Evolutionary conservation across 805 yeast genomes (phyloP).

Genomic region (Lipomyces lipofer): DNA sequence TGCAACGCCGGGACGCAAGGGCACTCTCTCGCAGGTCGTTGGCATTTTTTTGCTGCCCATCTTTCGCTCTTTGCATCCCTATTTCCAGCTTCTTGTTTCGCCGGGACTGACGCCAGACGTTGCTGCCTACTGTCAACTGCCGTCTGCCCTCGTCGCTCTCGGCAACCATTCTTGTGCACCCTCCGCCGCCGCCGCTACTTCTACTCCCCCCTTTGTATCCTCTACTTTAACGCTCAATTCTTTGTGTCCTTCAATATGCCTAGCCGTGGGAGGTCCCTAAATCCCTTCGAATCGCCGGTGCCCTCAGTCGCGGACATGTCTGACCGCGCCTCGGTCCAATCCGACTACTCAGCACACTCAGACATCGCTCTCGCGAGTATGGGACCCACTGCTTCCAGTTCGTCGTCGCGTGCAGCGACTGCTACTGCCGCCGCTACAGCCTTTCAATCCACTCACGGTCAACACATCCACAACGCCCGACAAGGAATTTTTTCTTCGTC

Average conservation of each 20-base stretch:
- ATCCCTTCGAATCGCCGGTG: slow-evolving; percentile 30
- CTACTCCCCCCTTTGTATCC: no score
- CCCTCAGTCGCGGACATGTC: slow-evolving; percentile 14
- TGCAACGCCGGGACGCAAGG: no score
- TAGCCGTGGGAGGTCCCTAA: slow-evolving; percentile 8
- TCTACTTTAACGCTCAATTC: no score
- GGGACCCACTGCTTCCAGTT: neutral
- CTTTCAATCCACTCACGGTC: slow-evolving; percentile 14
- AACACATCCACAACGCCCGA: slow-evolving; percentile 29
- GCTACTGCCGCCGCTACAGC: slow-evolving; percentile 16
- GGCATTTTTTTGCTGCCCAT: no score
- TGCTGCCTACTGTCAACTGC: no score
- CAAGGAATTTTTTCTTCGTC: slow-evolving; percentile 25
- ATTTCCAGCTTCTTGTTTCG: no score
- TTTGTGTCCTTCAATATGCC: no score
- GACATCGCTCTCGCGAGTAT: slow-evolving; percentile 17
- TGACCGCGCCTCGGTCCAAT: slow-evolving; percentile 21
- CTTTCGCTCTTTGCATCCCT: no score
- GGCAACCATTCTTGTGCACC: no score
- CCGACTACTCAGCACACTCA: slow-evolving; percentile 24
- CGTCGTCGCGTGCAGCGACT: neutral
- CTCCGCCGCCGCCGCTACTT: no score
- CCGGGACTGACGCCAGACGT: no score
- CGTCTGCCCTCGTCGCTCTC: neutral
- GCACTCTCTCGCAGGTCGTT: no score